Evolutionary conservation across 2,329 filamentous ascomycete genomes (phyloP), one percentile per base, ranked within the genome.

Genomic region (Acrocalymma vagum): DNA sequence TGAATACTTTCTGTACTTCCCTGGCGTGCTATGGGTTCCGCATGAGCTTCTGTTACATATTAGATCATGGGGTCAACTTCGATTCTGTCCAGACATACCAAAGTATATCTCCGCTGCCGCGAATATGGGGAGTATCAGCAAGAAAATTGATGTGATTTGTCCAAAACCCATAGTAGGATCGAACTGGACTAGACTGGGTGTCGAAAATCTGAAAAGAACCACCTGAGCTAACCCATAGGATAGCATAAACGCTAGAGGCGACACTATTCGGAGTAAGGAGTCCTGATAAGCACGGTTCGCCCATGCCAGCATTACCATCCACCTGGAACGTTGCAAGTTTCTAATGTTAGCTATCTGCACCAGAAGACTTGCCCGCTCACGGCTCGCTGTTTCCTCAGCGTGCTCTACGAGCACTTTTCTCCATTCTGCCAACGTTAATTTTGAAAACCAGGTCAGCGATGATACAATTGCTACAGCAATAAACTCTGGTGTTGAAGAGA

Each of bases 111-210:
- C 46, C 5, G 22, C 28, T 21, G 48, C 53, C 6, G 47, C 48
- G 6, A 46, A 32, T 9, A 45, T 38, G n/a, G 45, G 51, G 8
- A 57, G 33, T 6, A 39, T 24, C n/a, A 53, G 30, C 3, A 48
- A 32, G 10, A 48, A 28, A 6, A 57, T 6, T 5, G 53, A 33
- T 7, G 36, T 50, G 3, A 57, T 53, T 28, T 57, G 48, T 8
- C 51, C 45, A 28, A 57, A 44, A 2, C 45, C 41, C 45, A 55
- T 53, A 5, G 9, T 32, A 4, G 40, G 27, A 10, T 52, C 36
- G 9, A 50, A 25, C 5, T 44, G 38, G 6, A 51, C 24, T 3
- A 39, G 20, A 6, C 28, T 16, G 5, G 9, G 4, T 9, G 28
- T 23, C 22, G 33, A n/a, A 45, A 40, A 48, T 16, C 51, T 33